Percentiles rank a stretch among this genome's conserved stretches.
These are phyloP conservation scores for Colletotrichum cereale DNA, from an alignment of 2,329 filamentous ascomycete species.

Conservation along the genomic window DNA sequence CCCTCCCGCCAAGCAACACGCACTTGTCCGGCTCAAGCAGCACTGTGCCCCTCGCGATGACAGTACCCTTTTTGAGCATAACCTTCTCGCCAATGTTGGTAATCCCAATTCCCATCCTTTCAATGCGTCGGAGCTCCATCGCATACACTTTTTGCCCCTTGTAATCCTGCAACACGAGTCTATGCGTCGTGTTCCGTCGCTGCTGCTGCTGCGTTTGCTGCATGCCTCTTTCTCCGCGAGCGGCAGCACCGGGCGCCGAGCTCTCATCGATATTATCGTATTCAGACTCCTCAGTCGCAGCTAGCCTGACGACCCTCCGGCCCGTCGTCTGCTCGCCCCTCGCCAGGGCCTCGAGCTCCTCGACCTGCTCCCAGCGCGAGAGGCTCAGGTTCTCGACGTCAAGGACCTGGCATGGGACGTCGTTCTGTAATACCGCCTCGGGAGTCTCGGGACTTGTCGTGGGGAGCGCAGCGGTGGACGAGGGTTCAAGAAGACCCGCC, in stretches of 20 bases:
- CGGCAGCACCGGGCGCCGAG: constrained; percentile 19
- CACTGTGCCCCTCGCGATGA: constrained; percentile 81
- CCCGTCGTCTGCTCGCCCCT: constrained; percentile 82
- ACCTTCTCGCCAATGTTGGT: constrained; percentile 85
- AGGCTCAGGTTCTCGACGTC: constrained; percentile 86
- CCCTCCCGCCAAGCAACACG: constrained; percentile 86
- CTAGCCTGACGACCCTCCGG: constrained; percentile 82
- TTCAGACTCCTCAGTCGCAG: constrained; percentile 62
- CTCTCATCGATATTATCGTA: constrained; percentile 54
- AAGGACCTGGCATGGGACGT: constrained; percentile 83
- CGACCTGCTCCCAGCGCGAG: constrained; percentile 88
- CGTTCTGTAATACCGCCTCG: constrained; percentile 68
- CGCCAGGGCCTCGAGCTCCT: constrained; percentile 80
- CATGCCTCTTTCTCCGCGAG: constrained; percentile 2
- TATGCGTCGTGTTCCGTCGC: constrained; percentile 74
- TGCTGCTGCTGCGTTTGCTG: constrained; percentile 40
- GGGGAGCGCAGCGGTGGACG: constrained; percentile 61
- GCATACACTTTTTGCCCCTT: constrained; percentile 77
- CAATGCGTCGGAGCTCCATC: constrained; percentile 77
- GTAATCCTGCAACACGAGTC: constrained; percentile 85
- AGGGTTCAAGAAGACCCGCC: constrained; percentile 63
- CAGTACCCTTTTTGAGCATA: constrained; percentile 72
- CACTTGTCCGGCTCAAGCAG: constrained; percentile 78
- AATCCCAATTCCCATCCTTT: constrained; percentile 74
- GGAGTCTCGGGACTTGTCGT: constrained; percentile 62